Evolutionary conservation across 2,329 filamentous ascomycete species (phyloP), one percentile per base, ranked within the genome.

Genomic region (Sporothrix humicola): DNA sequence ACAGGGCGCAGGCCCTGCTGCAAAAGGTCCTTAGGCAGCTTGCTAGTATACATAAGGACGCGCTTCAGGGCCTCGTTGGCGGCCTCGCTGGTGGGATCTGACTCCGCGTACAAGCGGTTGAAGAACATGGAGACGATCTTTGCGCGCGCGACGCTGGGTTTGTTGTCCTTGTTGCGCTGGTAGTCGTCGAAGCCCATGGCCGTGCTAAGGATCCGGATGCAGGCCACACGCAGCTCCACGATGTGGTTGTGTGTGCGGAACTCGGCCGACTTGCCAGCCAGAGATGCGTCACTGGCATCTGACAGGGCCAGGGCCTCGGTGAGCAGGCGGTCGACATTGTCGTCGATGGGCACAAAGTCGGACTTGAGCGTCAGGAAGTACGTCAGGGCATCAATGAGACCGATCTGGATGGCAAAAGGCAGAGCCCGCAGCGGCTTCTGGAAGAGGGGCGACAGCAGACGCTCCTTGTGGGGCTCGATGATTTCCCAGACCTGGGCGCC

Each of bases 221-320:
- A 99, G 10, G 96, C 93, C 12, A 99, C 95, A 50, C 96, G 89
- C 52, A 99, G 86, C 77, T 92, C 95, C 74, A 98, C 90, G 74
- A 99, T 98, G 77, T 93, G 91, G 79, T 98, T 94, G 44, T 97
- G 94, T n/a, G 95, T 98, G 76, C 96, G 91, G 80, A 97, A 96
- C 81, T 99, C 96, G 15, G 91, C 91, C 0, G 94, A 94, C 81
- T 98, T 98, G n/a, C 93, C 90, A 0, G 95, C 94, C 31, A 99
- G 85, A 12, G 92, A 93, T 76, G 98, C 95, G 77, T 99, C 96
- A 74, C 94, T 95, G 0, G 96, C 95, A 83, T 99, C 96, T 31
- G 96, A 95, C 74, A 99, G 85, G 12, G 95, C 96, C 56, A 99
- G 85, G 6, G 95, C 97, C 82, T 99, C 96, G 88, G 97, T 93